A percentile compares a stretch with the other conserved stretches of the same genome.
Conservation (phyloP, 768 basidiomycete genomes). For the Tulasnella sp. region DNA sequence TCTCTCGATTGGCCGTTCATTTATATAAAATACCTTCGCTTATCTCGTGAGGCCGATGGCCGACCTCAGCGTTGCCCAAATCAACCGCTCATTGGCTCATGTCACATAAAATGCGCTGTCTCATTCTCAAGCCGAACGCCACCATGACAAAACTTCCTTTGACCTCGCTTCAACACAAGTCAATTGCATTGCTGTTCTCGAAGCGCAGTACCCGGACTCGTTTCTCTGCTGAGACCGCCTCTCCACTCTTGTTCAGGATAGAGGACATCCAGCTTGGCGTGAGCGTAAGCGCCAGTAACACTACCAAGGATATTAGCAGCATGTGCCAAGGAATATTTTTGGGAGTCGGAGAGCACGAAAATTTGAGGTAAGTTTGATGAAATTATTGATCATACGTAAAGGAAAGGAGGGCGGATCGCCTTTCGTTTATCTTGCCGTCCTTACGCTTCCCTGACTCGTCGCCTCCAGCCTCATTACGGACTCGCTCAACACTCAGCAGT, state of each 20-base stretch:
- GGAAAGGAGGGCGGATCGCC: neutral
- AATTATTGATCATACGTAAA: neutral
- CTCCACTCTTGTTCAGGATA: conserved; percentile 67
- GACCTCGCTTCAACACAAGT: conserved; percentile 71
- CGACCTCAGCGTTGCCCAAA: conserved; percentile 71
- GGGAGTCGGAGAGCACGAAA: conserved; percentile 87
- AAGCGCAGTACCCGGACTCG: conserved; percentile 93
- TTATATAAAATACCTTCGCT: conserved; percentile 36
- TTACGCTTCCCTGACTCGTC: neutral
- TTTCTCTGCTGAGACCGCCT: conserved; percentile 76
- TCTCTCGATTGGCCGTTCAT: too few relatives aligned
- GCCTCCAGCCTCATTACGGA: conserved; percentile 45
- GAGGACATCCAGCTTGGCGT: conserved; percentile 95
- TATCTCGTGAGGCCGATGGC: conserved; percentile 81
- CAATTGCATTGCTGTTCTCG: conserved; percentile 82
- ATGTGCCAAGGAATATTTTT: conserved; percentile 99
- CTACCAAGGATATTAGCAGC: conserved; percentile 78
- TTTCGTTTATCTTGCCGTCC: conserved; percentile 6
- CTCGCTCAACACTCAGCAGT: conserved; percentile 84
- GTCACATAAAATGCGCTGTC: conserved; percentile 54
- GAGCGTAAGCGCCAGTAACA: conserved; percentile 80
- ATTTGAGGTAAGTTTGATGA: conserved; percentile 66
- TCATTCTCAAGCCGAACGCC: conserved; percentile 31
- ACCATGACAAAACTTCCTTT: conserved; percentile 41
- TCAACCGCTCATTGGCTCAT: conserved; percentile 55